Percentiles rank a stretch among this genome's conserved stretches.
These are phyloP conservation scores for Kazachstania bromeliacearum DNA, from an alignment of 805 yeast species.

Conservation along the genomic window DNA sequence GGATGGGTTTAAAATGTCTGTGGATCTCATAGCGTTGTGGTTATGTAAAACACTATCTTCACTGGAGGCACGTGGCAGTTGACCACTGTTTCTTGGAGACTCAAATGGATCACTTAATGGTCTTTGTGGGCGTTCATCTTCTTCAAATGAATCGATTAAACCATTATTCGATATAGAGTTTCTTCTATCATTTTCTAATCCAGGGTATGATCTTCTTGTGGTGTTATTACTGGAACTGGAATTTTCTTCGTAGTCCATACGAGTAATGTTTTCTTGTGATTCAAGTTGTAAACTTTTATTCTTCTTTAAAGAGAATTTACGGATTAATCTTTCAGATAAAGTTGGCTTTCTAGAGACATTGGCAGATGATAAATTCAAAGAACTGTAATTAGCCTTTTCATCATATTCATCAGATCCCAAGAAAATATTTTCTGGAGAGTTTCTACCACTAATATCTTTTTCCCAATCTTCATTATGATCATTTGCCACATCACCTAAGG, in stretches of 20 bases:
- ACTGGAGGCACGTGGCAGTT: conserved; percentile 17
- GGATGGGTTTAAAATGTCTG: conserved; percentile 3
- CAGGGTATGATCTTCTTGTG: conserved; percentile 13
- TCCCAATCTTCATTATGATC: conserved; percentile 75
- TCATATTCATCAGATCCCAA: conserved; percentile 12
- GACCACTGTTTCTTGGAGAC: conserved; percentile 8
- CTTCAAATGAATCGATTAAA: conserved; percentile 19
- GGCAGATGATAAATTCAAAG: conserved; percentile 28
- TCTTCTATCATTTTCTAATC: conserved; percentile 16
- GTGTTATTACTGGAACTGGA: background rate
- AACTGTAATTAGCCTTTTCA: conserved; percentile 14
- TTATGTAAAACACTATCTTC: conserved; percentile 11
- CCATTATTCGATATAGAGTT: conserved; percentile 25
- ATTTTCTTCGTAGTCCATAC: background rate
- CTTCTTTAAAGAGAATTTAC: conserved; percentile 17
- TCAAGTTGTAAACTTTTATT: too few relatives aligned
- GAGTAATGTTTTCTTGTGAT: background rate
- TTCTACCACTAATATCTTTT: conserved; percentile 36
- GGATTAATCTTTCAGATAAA: conserved; percentile 17
- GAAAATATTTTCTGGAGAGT: conserved; percentile 15
- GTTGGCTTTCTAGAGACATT: conserved; percentile 13
- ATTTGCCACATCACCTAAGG: conserved; percentile 71
- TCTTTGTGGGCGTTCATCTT: conserved; percentile 8
- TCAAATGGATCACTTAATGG: conserved; percentile 5
- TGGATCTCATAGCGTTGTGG: conserved; percentile 1